phyloP scores from a whole-genome alignment of 345 rosid species.

The Toxicodendron radicans region DNA sequence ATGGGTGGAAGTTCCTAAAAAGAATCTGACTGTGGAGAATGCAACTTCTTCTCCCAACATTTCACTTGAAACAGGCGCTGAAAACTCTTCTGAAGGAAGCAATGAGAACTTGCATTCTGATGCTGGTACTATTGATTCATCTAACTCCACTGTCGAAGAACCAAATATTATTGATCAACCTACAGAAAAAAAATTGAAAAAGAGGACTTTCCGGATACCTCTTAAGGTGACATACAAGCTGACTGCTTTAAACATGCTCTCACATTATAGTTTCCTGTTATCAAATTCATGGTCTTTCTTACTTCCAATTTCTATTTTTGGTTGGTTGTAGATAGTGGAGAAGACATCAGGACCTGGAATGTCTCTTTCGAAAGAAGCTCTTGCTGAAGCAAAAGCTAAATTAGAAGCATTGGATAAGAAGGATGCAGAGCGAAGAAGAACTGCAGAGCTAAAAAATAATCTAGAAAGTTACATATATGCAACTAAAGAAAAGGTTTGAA shows the following conservation, averaged over 20 bases:
- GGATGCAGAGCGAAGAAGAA: conserved; percentile 87
- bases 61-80: conserved; percentile 49
- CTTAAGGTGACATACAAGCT: conserved; percentile 58
- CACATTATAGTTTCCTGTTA: neutral
- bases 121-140: conserved; percentile 35
- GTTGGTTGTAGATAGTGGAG: conserved; percentile 59
- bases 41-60: conserved; percentile 49
- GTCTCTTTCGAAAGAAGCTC: conserved; percentile 63
- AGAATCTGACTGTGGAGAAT: conserved; percentile 65
- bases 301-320: neutral
- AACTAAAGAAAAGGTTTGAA: conserved; percentile 83
- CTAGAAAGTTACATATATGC: conserved; percentile 94
- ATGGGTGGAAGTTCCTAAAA: conserved; percentile 96
- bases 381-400: conserved; percentile 66
- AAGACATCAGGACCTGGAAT: conserved; percentile 82
- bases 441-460: conserved; percentile 89
- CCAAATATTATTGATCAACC: conserved; percentile 45
- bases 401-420: conserved; percentile 79
- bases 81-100: conserved; percentile 52
- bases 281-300: neutral
- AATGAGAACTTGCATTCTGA: conserved; percentile 49
- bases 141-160: conserved; percentile 47
- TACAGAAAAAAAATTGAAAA: conserved; percentile 82
- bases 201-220: conserved; percentile 75
- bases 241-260: conserved; percentile 5